Evolutionary conservation across 176 grass and related monocot species (phyloP), one percentile per base, ranked within the genome.

Genomic region (Saccharum officinarum): DNA sequence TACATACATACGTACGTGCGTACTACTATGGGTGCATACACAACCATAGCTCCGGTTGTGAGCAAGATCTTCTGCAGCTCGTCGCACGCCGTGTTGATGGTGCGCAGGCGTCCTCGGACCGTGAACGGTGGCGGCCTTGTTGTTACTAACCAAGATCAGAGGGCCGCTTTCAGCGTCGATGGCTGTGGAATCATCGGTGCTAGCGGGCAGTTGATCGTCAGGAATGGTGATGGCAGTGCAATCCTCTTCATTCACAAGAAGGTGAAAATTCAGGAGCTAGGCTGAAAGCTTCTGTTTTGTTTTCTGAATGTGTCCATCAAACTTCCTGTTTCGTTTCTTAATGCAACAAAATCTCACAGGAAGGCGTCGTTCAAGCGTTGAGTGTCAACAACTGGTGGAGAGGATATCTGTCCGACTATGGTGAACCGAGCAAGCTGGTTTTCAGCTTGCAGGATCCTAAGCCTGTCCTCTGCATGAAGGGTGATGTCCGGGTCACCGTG

Each of bases 11-110:
- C 7, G 15, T 49, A 26, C 59, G n/a, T 2, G 52, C 23, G 22
- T 44, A 45, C 42, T n/a, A 45, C 49, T 79, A 98, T 95, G 96
- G 87, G 80, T 46, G 89, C 89, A 47, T 67, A 67, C 52, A 78
- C 77, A 82, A 66, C 83, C 62, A 62, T 95, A 59, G 85, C 41
- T 40, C 96, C 93, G 5, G 57, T 98, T 68, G 89, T 98, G 5
- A 92, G 96, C 89, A 98, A 98, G 89, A 75, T 92, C 68, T 98
- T 90, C 88, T 98, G 96, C 82, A 89, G 75, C 44, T 85, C 83
- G 1, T 85, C 71, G 3, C 85, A 91, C 4, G 80, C 76, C 9
- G 66, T 85, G 39, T 78, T 98, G 74, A 87, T 92, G 75, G 96
- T 98, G 66, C 91, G 96, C 40, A 68, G 80, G 57, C 89, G 96